phyloP scores from a whole-genome alignment of 2,329 filamentous ascomycete species.

The Dothideomycetes sp. region DNA sequence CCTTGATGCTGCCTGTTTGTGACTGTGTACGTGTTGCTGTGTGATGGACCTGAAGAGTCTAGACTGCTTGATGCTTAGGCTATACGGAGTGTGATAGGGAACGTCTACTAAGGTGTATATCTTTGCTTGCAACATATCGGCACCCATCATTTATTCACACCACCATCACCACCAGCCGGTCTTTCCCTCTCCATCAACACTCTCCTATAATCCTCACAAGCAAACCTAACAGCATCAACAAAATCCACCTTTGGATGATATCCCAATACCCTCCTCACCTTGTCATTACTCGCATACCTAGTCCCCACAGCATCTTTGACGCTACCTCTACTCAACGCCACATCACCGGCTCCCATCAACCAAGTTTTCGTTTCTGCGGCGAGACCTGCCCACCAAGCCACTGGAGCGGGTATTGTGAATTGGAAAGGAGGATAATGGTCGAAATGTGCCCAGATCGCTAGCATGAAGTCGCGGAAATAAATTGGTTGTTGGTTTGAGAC shows the following conservation, averaged over 20 bases:
- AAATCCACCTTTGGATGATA: constrained; percentile 44
- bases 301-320: constrained; percentile 46
- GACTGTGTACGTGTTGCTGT: too few relatives aligned
- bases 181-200: too few relatives aligned
- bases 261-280: constrained; percentile 43
- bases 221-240: constrained; percentile 41
- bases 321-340: constrained; percentile 44
- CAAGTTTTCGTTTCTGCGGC: constrained; percentile 40
- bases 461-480: constrained; percentile 84
- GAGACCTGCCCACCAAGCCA: constrained; percentile 42
- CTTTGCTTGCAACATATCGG: too few relatives aligned
- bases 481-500: constrained; percentile 82
- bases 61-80: too few relatives aligned
- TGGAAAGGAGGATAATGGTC: constrained; percentile 43
- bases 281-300: constrained; percentile 45
- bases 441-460: constrained; percentile 63
- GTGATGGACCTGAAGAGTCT: too few relatives aligned
- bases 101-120: too few relatives aligned
- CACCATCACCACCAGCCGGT: too few relatives aligned
- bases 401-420: constrained; percentile 37
- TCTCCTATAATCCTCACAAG: too few relatives aligned
- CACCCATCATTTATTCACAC: too few relatives aligned
- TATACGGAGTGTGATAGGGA: too few relatives aligned
- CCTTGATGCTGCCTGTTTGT: too few relatives aligned
- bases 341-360: constrained; percentile 33